Conservation (phyloP, 2,329 filamentous ascomycete species). For the Ophiosphaerella herpotricha region DNA sequence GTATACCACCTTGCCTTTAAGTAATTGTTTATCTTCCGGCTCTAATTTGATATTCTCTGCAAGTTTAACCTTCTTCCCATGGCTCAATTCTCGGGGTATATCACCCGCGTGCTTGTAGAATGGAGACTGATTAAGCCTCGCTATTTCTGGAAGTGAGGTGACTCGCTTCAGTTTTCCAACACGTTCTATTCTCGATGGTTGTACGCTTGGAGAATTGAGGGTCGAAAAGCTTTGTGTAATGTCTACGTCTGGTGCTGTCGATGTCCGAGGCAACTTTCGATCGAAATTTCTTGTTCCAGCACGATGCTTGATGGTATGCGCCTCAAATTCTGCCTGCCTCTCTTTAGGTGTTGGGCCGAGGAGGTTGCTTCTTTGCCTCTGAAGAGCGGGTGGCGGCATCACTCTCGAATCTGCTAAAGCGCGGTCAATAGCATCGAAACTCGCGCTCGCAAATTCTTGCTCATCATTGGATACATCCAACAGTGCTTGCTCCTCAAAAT, state of each 20-base stretch:
- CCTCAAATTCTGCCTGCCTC: constrained; percentile 30
- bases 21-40: constrained; percentile 38
- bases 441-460: constrained; percentile 15
- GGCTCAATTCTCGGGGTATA: constrained; percentile 37
- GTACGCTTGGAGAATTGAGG: constrained; percentile 7
- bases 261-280: constrained; percentile 16
- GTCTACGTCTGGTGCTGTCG: constrained; percentile 22
- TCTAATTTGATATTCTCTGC: constrained; percentile 38
- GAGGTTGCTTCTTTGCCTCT: constrained; percentile 31
- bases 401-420: constrained; percentile 27
- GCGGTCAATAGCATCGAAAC: constrained; percentile 17
- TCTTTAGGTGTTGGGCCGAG: constrained; percentile 39
- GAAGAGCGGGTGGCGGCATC: constrained; percentile 21
- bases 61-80: constrained; percentile 33
- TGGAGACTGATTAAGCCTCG: constrained; percentile 14
- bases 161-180: constrained; percentile 24
- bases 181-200: constrained; percentile 1
- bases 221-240: constrained; percentile 19
- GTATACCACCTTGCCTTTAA: constrained; percentile 47
- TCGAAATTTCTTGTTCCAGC: constrained; percentile 8
- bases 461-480: constrained; percentile 39
- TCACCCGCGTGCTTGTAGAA: constrained; percentile 36
- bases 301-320: constrained; percentile 23
- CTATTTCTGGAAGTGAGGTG: constrained; percentile 25
- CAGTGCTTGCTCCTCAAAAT: constrained; percentile 36